Evolutionary conservation across 768 basidiomycete genomes (phyloP).

Genomic region (Coprinopsis strossmayeri): DNA sequence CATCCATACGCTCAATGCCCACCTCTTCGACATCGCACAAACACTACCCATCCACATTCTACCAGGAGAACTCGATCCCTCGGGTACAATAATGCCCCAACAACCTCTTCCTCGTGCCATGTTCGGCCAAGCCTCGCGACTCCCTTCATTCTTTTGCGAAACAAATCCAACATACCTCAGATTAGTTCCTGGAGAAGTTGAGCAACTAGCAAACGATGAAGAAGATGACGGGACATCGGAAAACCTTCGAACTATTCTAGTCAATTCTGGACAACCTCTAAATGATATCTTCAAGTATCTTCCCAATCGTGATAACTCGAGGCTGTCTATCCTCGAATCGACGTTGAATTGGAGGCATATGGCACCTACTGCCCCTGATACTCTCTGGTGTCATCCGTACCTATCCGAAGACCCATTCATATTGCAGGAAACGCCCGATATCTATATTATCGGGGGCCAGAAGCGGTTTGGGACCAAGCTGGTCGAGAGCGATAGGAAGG

Average conservation of each 20-base stretch:
- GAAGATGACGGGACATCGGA: conserved; percentile 14
- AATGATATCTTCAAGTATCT: conserved; percentile 97
- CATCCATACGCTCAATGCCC: conserved; percentile 55
- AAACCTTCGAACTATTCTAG: conserved; percentile 53
- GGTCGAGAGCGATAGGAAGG: conserved; percentile 36
- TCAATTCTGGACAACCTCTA: conserved; percentile 88
- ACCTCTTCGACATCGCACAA: conserved; percentile 69
- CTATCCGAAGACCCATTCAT: conserved; percentile 85
- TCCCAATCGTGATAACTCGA: conserved; percentile 60
- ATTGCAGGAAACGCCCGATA: conserved; percentile 74
- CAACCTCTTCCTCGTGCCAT: conserved; percentile 90
- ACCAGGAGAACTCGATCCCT: conserved; percentile 84
- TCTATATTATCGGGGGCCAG: conserved; percentile 93
- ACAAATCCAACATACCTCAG: conserved; percentile 89
- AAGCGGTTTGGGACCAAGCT: conserved; percentile 72
- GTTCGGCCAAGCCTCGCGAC: conserved; percentile 62
- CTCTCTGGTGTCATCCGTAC: conserved; percentile 97
- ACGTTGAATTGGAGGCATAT: conserved; percentile 93
- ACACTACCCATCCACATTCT: conserved; percentile 83
- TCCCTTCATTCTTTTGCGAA: conserved; percentile 64
- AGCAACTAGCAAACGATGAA: conserved; percentile 17
- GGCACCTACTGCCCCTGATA: conserved; percentile 98
- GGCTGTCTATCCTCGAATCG: conserved; percentile 65
- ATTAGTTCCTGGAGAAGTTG: conserved; percentile 35
- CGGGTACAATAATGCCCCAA: conserved; percentile 87